A percentile compares a stretch with the other conserved stretches of the same genome.
These are phyloP conservation scores for Botryotinia convoluta DNA, from an alignment of 2,329 filamentous ascomycete genomes.

Conservation along the genomic window DNA sequence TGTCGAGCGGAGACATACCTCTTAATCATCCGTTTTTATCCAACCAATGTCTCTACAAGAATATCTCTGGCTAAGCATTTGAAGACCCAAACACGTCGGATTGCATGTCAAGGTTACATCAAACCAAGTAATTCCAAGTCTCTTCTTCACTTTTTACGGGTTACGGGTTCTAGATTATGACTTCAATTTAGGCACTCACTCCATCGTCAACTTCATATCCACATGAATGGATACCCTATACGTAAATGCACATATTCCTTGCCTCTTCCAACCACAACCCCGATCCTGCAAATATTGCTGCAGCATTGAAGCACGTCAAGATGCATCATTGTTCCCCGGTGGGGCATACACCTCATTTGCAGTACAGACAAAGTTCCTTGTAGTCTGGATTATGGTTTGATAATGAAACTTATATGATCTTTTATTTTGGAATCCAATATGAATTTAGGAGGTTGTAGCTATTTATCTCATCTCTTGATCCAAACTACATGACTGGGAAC, in stretches of 20 bases:
- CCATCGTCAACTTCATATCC: background rate
- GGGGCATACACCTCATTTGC: background rate
- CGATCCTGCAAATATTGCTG: background rate
- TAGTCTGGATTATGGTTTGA: background rate
- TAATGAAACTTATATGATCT: background rate
- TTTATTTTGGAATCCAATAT: background rate
- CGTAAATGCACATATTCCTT: background rate
- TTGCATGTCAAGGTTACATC: background rate
- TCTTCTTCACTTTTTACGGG: background rate
- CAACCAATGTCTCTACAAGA: background rate
- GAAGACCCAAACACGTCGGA: background rate
- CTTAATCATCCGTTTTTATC: background rate
- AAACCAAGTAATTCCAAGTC: background rate
- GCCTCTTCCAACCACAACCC: background rate
- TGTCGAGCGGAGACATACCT: conserved; percentile 10
- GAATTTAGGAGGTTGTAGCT: background rate
- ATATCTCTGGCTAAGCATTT: background rate
- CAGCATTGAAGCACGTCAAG: background rate
- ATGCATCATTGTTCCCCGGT: background rate
- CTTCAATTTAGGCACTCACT: background rate
- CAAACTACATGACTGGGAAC: background rate
- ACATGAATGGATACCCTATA: background rate
- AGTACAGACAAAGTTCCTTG: background rate
- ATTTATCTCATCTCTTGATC: background rate
- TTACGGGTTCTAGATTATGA: background rate